phyloP scores from a whole-genome alignment of 1,139 yeast genomes.

The Scheffersomyces lignicola region DNA sequence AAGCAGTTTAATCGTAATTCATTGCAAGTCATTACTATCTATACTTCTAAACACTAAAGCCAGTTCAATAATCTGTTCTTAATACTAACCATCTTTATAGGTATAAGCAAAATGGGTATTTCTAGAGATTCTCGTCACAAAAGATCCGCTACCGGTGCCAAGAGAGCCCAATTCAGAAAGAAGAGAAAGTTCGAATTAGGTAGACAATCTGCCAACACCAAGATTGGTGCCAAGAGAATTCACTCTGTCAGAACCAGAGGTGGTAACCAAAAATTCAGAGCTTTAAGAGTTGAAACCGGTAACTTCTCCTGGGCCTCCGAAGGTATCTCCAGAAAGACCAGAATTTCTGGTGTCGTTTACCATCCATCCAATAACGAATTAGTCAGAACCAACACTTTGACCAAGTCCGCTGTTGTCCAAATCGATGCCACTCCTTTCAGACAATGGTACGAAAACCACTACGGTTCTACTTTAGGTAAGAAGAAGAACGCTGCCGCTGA shows the following conservation, averaged over 20 bases:
- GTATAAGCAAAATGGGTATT: conserved; percentile 78
- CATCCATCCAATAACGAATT: conserved; percentile 99
- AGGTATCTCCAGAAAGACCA: conserved; percentile 98
- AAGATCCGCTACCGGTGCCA: conserved; percentile 99
- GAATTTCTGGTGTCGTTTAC: conserved; percentile 96
- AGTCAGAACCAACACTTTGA: conserved; percentile 99
- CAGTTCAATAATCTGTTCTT: too few species aligned
- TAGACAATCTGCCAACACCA: conserved; percentile 99
- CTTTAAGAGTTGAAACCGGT: conserved; percentile 98
- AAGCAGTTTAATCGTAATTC: too few species aligned
- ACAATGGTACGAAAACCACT: conserved; percentile 99
- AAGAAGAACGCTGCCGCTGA: conserved; percentile 48
- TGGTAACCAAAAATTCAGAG: conserved; percentile 99
- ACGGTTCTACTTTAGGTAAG: conserved; percentile 94
- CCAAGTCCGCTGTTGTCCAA: conserved; percentile 98
- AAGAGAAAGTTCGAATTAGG: conserved; percentile 99
- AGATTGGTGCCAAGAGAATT: conserved; percentile 98
- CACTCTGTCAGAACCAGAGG: conserved; percentile 99
- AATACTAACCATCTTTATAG: conserved; percentile 9
- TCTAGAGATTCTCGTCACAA: conserved; percentile 99
- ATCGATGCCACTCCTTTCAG: conserved; percentile 99
- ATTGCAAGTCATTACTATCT: neutral
- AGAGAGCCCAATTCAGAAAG: conserved; percentile 99
- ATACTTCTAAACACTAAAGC: too few species aligned
- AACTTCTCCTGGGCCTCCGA: conserved; percentile 99